Evolutionary conservation across 1,284 basidiomycete genomes (phyloP), one percentile per base, ranked within the genome.

Genomic region (Earliella scabrosa): DNA sequence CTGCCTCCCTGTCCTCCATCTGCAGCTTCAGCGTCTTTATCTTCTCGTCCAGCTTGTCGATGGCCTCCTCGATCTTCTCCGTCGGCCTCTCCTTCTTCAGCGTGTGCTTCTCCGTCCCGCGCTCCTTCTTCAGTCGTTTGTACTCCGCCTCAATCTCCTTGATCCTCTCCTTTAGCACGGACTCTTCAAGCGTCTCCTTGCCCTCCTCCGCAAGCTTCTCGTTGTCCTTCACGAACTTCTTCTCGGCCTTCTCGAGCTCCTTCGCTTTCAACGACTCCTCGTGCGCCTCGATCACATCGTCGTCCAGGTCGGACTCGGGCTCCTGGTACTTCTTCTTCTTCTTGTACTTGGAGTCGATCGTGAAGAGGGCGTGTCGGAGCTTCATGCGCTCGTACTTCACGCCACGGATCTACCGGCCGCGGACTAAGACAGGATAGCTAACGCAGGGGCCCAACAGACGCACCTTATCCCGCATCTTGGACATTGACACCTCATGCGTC

Each of bases 321-420:
- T 91, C 87, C 18, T 77, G 77, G 63, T 93, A 92, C 57, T 86
- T 83, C 64, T 87, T 82, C 66, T 92, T 88, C 74, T 94, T 95
- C 82, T 90, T 92, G 74, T 80, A 85, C 77, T 92, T 91, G 32
- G 85, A 59, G 61, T 95, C 92, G 35, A 90, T 71, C 31, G 76
- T 75, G 73, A 95, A 92, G 23, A 96, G 78, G 52, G 83, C 86
- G 65, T 93, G 88, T 6, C 95, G 90, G 23, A 95, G 80, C 71
- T 95, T 95, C 91, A 93, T 94, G 29, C 94, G 87, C 61, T 97
- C 94, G 68, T 98, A 98, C 74, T 97, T 98, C 68, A 97, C 75
- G 6, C 83, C 83, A 36, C 89, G 86, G 59, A 87, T 77, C 88
- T 89, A 60, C 10, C 40, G 63, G 34, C 14, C 44, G 4, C 21